Evolutionary conservation across 2,329 filamentous ascomycete genomes (phyloP).

Genomic region (Coccinonectria pachysandricola): DNA sequence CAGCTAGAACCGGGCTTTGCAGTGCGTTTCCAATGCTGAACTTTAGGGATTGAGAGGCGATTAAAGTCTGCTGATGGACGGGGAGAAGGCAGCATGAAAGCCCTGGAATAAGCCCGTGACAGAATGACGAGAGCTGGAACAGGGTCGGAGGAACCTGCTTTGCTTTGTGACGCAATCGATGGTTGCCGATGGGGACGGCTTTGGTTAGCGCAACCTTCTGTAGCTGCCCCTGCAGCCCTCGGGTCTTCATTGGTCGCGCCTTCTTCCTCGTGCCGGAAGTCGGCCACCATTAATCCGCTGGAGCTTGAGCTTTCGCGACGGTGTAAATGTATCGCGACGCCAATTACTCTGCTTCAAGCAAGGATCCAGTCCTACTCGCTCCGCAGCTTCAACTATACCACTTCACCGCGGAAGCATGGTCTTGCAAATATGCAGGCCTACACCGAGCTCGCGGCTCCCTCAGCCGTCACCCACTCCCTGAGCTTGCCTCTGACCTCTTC

Average conservation of each 20-base stretch:
- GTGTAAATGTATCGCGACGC: background rate
- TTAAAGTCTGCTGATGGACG: no score
- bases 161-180: background rate
- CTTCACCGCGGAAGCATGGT: slow-evolving; percentile 22
- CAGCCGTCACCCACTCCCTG: slow-evolving; percentile 84
- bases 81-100: no score
- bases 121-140: background rate
- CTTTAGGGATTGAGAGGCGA: no score
- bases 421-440: slow-evolving; percentile 78
- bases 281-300: background rate
- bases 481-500: slow-evolving; percentile 66
- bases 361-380: no score
- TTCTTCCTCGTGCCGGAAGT: background rate
- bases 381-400: slow-evolving; percentile 1
- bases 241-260: no score
- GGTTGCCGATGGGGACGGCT: background rate
- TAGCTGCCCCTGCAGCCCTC: background rate
- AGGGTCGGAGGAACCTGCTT: background rate
- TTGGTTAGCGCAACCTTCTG: background rate
- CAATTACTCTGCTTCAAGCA: no score
- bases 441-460: slow-evolving; percentile 87
- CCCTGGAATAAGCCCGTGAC: no score
- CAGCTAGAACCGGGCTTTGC: no score
- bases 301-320: slow-evolving; percentile 4
- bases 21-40: no score